Evolutionary conservation across 1,139 yeast species (phyloP).

Genomic region (Saccharomycopsis crataegensis): DNA sequence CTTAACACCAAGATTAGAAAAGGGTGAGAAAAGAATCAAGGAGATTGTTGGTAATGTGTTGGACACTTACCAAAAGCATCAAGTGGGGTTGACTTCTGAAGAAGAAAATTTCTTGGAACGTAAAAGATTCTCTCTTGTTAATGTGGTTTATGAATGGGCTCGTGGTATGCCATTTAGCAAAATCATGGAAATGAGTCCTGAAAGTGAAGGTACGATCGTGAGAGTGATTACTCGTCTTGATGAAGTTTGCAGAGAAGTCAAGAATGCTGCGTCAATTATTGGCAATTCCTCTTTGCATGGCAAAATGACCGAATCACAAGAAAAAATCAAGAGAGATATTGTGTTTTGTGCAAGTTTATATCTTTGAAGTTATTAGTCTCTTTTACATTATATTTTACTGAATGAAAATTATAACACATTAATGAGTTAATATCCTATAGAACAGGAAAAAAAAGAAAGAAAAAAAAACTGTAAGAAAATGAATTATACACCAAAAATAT

Average conservation of each 20-base stretch:
- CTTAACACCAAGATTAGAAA: slow-evolving; percentile 77
- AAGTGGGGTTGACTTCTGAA: slow-evolving; percentile 71
- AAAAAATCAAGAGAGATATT: slow-evolving; percentile 88
- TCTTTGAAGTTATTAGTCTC: slow-evolving; percentile 32
- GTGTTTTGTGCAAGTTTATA: slow-evolving; percentile 96
- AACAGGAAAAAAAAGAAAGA: neutral
- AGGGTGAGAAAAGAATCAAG: slow-evolving; percentile 63
- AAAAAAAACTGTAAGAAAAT: neutral
- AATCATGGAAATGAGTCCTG: slow-evolving; percentile 80
- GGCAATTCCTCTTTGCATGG: slow-evolving; percentile 86
- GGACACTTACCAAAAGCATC: slow-evolving; percentile 56
- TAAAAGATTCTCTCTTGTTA: slow-evolving; percentile 82
- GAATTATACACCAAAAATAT: neutral
- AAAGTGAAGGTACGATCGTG: slow-evolving; percentile 97
- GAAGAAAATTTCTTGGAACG: slow-evolving; percentile 80
- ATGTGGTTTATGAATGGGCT: slow-evolving; percentile 98
- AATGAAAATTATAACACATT: neutral
- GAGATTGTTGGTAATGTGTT: slow-evolving; percentile 63
- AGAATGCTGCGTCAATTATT: slow-evolving; percentile 87
- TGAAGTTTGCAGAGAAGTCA: slow-evolving; percentile 91
- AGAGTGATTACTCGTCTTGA: slow-evolving; percentile 90
- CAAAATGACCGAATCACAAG: slow-evolving; percentile 91
- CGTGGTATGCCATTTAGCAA: slow-evolving; percentile 87
- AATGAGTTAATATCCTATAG: neutral
- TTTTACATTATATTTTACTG: neutral